Conservation (phyloP, 805 yeast species). For the Yarrowia sp. region DNA sequence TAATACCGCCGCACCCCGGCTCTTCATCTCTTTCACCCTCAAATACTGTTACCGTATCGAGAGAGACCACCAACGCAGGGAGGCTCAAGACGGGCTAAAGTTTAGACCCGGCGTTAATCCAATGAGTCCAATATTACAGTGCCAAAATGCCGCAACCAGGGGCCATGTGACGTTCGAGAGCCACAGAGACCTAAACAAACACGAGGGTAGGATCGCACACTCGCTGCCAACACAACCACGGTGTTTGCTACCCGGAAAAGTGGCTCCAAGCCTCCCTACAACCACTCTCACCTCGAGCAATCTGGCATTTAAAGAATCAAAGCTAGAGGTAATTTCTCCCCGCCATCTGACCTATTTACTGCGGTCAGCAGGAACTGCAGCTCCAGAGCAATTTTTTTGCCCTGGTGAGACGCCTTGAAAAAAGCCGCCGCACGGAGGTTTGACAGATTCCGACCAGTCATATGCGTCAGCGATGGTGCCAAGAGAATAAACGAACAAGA, state of each 20-base stretch:
- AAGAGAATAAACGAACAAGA: too few relatives aligned
- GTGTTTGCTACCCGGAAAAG: too few relatives aligned
- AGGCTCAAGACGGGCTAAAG: conserved; percentile 7
- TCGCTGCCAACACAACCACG: too few relatives aligned
- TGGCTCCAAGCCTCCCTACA: too few relatives aligned
- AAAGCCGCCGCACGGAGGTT: too few relatives aligned
- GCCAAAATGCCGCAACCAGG: conserved; percentile 18
- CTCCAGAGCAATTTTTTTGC: too few relatives aligned
- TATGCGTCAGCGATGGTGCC: too few relatives aligned
- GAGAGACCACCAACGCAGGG: conserved; percentile 14
- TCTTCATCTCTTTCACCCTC: too few relatives aligned
- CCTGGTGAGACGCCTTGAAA: too few relatives aligned
- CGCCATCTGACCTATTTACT: conserved; percentile 22
- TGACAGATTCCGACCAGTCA: too few relatives aligned
- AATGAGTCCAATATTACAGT: neutral
- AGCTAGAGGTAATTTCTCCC: neutral
- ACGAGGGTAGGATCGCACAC: neutral
- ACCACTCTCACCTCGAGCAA: too few relatives aligned
- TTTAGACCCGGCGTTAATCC: conserved; percentile 27
- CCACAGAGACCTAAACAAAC: neutral
- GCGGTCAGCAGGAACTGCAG: neutral
- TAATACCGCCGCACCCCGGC: neutral
- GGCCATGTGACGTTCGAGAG: neutral
- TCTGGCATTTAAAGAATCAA: neutral
- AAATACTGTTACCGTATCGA: conserved; percentile 1